A percentile compares a stretch with the other conserved stretches of the same genome.
These are phyloP conservation scores for Neonectria punicea DNA, from an alignment of 2,329 filamentous ascomycete genomes.

Conservation along the genomic window DNA sequence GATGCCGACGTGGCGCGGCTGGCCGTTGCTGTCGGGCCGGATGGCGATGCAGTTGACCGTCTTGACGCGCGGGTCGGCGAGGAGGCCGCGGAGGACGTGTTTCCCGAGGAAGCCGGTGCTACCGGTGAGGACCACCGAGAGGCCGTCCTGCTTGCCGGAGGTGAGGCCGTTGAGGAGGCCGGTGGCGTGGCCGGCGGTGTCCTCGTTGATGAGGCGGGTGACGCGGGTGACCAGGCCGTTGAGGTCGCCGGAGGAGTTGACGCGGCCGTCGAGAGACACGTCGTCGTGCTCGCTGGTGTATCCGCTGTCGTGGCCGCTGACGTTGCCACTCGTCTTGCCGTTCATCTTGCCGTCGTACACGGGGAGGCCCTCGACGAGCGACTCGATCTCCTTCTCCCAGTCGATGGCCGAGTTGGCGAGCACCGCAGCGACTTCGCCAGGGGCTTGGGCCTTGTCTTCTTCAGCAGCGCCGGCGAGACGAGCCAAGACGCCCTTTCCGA, in stretches of 20 bases:
- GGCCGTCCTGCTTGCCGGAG: background rate
- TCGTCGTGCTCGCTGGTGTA: constrained; percentile 1
- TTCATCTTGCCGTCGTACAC: background rate
- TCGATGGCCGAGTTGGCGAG: constrained; percentile 1
- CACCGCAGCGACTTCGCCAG: background rate
- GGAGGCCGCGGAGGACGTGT: background rate
- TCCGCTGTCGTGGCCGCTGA: background rate
- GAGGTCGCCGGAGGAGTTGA: background rate
- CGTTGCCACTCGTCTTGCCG: background rate
- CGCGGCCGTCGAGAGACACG: background rate
- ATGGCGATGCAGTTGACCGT: constrained; percentile 11
- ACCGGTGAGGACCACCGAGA: constrained; percentile 5
- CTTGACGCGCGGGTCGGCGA: background rate
- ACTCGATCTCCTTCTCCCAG: constrained; percentile 1
- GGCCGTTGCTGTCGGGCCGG: background rate
- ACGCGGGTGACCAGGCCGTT: background rate
- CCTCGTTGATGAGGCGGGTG: background rate
- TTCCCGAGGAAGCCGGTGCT: constrained; percentile 2
- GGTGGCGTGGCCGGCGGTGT: background rate
- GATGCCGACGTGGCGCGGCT: background rate
- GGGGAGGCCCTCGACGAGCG: background rate
- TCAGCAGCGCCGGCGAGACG: background rate
- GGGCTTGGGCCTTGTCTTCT: background rate
- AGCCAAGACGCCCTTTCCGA: background rate
- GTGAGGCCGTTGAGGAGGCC: background rate